Percentiles rank a stretch among this genome's conserved stretches.
Evolutionary conservation across 2,329 filamentous ascomycete species (phyloP).

Genomic region (Aspergillus persii): DNA sequence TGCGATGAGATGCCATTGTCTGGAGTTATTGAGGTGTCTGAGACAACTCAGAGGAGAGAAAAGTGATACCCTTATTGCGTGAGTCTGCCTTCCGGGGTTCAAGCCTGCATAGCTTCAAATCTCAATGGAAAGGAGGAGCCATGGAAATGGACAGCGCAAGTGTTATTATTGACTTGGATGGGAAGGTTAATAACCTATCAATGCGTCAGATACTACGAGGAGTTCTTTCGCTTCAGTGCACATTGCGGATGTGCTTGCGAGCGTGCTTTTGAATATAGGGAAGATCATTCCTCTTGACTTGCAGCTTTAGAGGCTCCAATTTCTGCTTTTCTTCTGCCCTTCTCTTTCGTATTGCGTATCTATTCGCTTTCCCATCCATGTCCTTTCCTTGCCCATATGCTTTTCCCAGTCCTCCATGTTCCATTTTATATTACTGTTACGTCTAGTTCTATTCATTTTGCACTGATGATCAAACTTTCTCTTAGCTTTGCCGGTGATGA

Average conservation of each 20-base stretch:
- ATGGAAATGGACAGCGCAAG: conserved; percentile 28
- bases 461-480: conserved; percentile 4
- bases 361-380: conserved; percentile 3
- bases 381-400: conserved; percentile 7
- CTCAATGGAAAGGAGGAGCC: conserved; percentile 26
- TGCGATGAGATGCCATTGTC: conserved; percentile 30
- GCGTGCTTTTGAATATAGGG: conserved; percentile 7
- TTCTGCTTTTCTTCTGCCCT: conserved; percentile 8
- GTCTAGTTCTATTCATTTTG: conserved; percentile 9
- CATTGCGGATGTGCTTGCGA: conserved; percentile 18
- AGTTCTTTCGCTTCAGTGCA: conserved; percentile 25
- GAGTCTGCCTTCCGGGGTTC: conserved; percentile 39
- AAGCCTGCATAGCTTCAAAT: conserved; percentile 38
- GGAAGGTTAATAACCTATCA: conserved; percentile 26
- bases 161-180: conserved; percentile 20
- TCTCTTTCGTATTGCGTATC: conserved; percentile 2
- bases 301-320: conserved; percentile 34
- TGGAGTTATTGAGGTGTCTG: conserved; percentile 41
- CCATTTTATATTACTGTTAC: conserved; percentile 6
- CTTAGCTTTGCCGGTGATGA: conserved; percentile 14
- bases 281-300: conserved; percentile 29
- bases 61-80: conserved; percentile 45
- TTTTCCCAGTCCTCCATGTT: background rate
- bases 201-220: conserved; percentile 31
- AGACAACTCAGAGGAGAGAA: conserved; percentile 41